Evolutionary conservation across 306 rosid species (phyloP).

Genomic region (Vigna angularis): DNA sequence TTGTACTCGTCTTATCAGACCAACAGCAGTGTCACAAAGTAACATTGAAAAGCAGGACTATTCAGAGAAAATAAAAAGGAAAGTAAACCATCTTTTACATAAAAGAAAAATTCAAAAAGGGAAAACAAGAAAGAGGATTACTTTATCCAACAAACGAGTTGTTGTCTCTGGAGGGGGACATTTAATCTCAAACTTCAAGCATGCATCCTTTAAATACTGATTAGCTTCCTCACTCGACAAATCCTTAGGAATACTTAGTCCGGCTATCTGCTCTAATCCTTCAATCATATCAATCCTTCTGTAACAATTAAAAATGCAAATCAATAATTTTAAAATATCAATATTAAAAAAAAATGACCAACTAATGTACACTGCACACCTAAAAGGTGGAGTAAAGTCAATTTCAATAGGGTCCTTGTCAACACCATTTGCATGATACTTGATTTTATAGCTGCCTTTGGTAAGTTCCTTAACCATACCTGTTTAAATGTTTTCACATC

Average conservation of each 20-base stretch:
- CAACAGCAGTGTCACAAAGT: neutral
- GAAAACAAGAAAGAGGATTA: conserved; percentile 27
- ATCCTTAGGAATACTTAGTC: conserved; percentile 82
- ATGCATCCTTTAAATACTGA: conserved; percentile 75
- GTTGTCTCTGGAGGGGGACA: conserved; percentile 95
- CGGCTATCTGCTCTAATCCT: conserved; percentile 78
- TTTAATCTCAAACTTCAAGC: conserved; percentile 72
- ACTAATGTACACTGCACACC: conserved; percentile 48
- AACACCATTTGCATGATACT: conserved; percentile 78
- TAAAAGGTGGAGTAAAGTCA: conserved; percentile 80
- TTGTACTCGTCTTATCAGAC: neutral
- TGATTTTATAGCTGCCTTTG: conserved; percentile 76
- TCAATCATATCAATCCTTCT: conserved; percentile 96
- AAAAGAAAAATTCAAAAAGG: neutral
- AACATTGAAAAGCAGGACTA: neutral
- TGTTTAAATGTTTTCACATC: conserved; percentile 42
- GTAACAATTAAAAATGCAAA: conserved; percentile 46
- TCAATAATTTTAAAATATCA: conserved; percentile 21
- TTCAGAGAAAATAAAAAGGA: neutral
- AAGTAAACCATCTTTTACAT: neutral
- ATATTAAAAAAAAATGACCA: conserved; percentile 5
- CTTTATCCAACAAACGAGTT: conserved; percentile 88
- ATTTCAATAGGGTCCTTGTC: conserved; percentile 81
- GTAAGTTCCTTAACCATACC: conserved; percentile 93
- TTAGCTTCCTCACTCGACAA: conserved; percentile 79